Evolutionary conservation across 306 rosid species (phyloP).

Genomic region (Vigna hirtella): DNA sequence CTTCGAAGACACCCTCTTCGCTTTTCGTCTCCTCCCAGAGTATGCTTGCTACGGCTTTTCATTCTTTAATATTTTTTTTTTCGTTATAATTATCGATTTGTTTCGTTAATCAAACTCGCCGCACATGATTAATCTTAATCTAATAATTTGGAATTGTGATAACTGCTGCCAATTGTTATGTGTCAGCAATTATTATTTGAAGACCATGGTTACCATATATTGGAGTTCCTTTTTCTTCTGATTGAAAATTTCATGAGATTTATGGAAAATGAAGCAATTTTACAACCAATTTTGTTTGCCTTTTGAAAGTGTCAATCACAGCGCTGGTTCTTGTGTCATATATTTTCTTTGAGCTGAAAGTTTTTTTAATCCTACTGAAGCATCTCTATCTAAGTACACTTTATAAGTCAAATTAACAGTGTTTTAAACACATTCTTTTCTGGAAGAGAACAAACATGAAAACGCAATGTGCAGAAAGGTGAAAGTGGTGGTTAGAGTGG

Average conservation of each 20-base stretch:
- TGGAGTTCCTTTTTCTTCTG: neutral
- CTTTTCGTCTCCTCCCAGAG: slow-evolving; percentile 89
- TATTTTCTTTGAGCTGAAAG: neutral
- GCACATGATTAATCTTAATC: neutral
- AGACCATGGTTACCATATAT: neutral
- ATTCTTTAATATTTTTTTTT: neutral
- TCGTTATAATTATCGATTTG: neutral
- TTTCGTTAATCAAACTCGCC: neutral
- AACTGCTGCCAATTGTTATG: neutral
- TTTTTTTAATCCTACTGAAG: neutral
- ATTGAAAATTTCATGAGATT: neutral
- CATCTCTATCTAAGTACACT: neutral
- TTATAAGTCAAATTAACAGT: neutral
- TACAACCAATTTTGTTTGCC: neutral
- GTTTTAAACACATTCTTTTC: neutral
- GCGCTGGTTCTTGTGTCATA: neutral
- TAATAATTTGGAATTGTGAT: neutral
- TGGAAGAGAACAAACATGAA: slow-evolving; percentile 9
- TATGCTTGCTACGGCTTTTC: slow-evolving; percentile 40
- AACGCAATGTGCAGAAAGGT: neutral
- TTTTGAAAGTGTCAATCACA: neutral
- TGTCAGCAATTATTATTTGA: neutral
- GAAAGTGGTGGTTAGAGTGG: neutral
- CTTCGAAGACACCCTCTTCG: slow-evolving; percentile 72
- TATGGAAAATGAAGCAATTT: neutral